These are phyloP conservation scores for Hyaloscypha bicolor DNA, from an alignment of 495 filamentous ascomycete genomes.

Conservation along the genomic window DNA sequence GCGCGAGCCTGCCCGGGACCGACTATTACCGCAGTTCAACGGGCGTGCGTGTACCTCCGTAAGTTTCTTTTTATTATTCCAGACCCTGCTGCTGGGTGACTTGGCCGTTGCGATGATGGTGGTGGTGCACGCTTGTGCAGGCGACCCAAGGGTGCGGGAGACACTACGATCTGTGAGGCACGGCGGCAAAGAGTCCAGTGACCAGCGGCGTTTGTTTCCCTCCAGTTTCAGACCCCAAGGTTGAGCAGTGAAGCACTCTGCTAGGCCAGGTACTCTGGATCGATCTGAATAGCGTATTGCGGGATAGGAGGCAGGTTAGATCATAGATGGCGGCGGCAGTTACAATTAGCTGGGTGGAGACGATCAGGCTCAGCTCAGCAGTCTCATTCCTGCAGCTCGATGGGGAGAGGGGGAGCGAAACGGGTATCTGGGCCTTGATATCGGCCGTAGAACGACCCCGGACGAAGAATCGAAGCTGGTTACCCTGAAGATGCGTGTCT, in stretches of 20 bases:
- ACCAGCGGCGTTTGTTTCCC: conserved; percentile 8
- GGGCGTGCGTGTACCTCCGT: too few relatives aligned
- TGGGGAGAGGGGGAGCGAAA: not conserved
- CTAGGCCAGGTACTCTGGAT: not conserved
- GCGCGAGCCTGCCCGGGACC: not conserved
- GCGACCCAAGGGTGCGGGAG: conserved; percentile 28
- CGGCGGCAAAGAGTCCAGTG: conserved; percentile 13
- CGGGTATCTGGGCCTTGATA: conserved; percentile 13
- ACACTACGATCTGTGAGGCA: conserved; percentile 20
- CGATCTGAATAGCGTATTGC: not conserved
- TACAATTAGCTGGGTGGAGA: not conserved
- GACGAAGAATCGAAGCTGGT: conserved; percentile 9
- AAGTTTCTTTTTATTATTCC: not conserved
- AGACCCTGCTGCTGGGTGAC: not conserved
- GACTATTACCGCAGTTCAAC: not conserved
- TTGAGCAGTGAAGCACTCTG: not conserved
- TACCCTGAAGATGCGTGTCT: conserved; percentile 26
- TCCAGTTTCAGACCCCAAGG: conserved; percentile 12
- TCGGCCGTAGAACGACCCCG: conserved; percentile 25
- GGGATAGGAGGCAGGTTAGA: not conserved
- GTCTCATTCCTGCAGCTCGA: not conserved
- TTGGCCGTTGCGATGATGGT: not conserved
- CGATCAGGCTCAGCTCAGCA: not conserved
- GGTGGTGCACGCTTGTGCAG: conserved; percentile 24
- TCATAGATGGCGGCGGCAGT: not conserved